Evolutionary conservation across 768 basidiomycete species (phyloP).

Genomic region (Xerocomus spinulosus): DNA sequence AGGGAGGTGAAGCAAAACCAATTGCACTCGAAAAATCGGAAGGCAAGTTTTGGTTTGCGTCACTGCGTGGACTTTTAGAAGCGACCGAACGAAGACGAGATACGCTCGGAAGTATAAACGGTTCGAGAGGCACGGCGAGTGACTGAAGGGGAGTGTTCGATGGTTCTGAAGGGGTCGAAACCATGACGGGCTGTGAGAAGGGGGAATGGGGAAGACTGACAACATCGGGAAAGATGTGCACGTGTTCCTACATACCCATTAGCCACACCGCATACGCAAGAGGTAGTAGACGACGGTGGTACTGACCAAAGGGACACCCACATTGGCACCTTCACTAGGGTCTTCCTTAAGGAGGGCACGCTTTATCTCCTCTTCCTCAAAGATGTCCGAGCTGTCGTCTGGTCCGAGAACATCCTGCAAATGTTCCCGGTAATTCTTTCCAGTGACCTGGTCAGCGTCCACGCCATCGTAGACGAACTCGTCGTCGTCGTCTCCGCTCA

Average conservation of each 20-base stretch:
- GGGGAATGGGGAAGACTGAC: slow-evolving; percentile 40
- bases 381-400: slow-evolving; percentile 51
- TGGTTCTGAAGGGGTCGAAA: slow-evolving; percentile 34
- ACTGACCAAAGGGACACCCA: slow-evolving; percentile 33
- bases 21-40: slow-evolving; percentile 41
- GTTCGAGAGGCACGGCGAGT: slow-evolving; percentile 31
- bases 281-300: slow-evolving; percentile 4
- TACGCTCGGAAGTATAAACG: slow-evolving; percentile 68
- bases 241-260: slow-evolving; percentile 30
- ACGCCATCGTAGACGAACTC: slow-evolving; percentile 71
- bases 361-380: slow-evolving; percentile 44
- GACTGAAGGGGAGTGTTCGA: background rate
- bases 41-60: slow-evolving; percentile 41
- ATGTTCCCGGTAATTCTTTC: slow-evolving; percentile 59
- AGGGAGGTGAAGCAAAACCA: slow-evolving; percentile 50
- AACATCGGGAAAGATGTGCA: slow-evolving; percentile 34
- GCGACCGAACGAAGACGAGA: slow-evolving; percentile 75
- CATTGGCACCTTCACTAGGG: slow-evolving; percentile 26
- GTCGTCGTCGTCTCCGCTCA: slow-evolving; percentile 52
- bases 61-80: slow-evolving; percentile 42
- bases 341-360: slow-evolving; percentile 40
- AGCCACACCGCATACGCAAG: slow-evolving; percentile 20
- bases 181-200: slow-evolving; percentile 29
- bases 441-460: slow-evolving; percentile 46
- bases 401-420: slow-evolving; percentile 69